phyloP scores from a whole-genome alignment of 495 filamentous ascomycete species.

The Penicillium roqueforti region DNA sequence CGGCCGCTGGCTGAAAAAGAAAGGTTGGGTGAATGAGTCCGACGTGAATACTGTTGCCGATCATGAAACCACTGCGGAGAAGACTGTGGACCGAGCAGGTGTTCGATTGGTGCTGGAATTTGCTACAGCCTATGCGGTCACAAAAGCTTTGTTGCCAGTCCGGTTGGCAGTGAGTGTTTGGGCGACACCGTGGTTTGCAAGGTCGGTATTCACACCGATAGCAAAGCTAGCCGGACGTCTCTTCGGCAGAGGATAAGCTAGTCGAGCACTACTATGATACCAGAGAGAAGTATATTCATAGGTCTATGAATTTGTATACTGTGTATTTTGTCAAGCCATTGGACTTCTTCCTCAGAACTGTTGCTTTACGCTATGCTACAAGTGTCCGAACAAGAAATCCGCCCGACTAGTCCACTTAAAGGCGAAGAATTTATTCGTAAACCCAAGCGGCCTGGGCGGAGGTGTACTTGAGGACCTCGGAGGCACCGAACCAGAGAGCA shows the following conservation, averaged over 20 bases:
- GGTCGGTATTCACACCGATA: slow-evolving; percentile 52
- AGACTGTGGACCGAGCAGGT: slow-evolving; percentile 25
- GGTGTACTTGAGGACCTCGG: slow-evolving; percentile 79
- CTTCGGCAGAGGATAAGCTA: slow-evolving; percentile 32
- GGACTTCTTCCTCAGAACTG: slow-evolving; percentile 18
- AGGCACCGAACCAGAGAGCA: slow-evolving; percentile 88
- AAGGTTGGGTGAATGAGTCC: slow-evolving; percentile 56
- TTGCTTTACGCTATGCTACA: slow-evolving; percentile 22
- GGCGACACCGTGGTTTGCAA: slow-evolving; percentile 94
- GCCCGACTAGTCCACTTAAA: slow-evolving; percentile 17
- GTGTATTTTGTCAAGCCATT: slow-evolving; percentile 30
- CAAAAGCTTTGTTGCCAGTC: slow-evolving; percentile 75
- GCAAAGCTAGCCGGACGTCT: slow-evolving; percentile 33
- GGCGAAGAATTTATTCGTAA: slow-evolving; percentile 68
- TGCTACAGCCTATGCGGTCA: slow-evolving; percentile 83
- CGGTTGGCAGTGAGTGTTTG: slow-evolving; percentile 74
- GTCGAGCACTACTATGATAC: background rate
- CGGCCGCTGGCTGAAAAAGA: slow-evolving; percentile 54
- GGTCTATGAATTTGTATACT: slow-evolving; percentile 21
- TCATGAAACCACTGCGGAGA: slow-evolving; percentile 14
- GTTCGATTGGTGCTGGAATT: slow-evolving; percentile 61
- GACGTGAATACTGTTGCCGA: slow-evolving; percentile 32
- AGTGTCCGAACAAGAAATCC: slow-evolving; percentile 12
- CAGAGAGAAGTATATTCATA: slow-evolving; percentile 7
- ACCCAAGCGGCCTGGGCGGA: slow-evolving; percentile 79